phyloP scores from a whole-genome alignment of 179 eudicot genomes.

The Beta corolliflora region DNA sequence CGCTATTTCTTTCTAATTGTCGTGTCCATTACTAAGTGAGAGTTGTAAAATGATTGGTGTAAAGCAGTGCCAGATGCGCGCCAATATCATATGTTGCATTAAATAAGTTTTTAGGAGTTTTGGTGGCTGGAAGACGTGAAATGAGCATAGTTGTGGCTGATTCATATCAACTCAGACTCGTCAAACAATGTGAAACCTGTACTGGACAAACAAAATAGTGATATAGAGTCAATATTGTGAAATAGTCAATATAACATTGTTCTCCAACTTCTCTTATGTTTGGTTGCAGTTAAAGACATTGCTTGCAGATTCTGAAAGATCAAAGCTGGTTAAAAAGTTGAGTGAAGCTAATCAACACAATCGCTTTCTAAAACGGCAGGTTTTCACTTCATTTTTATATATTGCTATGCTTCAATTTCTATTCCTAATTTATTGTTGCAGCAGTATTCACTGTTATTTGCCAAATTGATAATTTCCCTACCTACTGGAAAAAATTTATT shows the following conservation, averaged over 20 bases:
- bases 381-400: slow-evolving; percentile 24
- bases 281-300: slow-evolving; percentile 63
- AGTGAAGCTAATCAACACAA: slow-evolving; percentile 98
- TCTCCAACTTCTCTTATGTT: background rate
- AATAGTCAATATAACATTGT: background rate
- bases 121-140: no score
- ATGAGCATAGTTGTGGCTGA: no score
- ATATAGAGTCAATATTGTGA: no score
- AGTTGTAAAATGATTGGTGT: no score
- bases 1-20: no score
- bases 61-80: no score
- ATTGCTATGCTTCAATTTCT: background rate
- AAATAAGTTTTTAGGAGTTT: no score
- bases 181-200: no score
- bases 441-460: background rate
- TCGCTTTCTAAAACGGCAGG: slow-evolving; percentile 91
- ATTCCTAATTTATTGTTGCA: background rate
- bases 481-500: background rate
- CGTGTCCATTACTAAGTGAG: no score
- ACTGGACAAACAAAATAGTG: no score
- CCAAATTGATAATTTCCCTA: background rate
- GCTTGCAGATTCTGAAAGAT: slow-evolving; percentile 76
- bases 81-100: no score
- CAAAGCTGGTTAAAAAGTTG: slow-evolving; percentile 74
- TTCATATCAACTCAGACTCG: no score